Evolutionary conservation across 148 eudicot genomes (phyloP).

Genomic region (Pouteria glomerata): DNA sequence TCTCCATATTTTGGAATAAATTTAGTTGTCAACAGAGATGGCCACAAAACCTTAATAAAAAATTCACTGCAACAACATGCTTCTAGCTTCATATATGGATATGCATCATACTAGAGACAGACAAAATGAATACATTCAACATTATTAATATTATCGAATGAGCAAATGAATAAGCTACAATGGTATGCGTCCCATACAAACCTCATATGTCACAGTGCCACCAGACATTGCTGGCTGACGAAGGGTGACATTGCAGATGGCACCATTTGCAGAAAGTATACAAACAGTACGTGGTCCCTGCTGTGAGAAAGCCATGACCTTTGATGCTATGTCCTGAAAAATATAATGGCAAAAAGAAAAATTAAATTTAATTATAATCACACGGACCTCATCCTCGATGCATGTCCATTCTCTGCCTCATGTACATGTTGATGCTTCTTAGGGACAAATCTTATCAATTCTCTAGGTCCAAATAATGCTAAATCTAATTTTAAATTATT

Average conservation of each 20-base stretch:
- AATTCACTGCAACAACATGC: not conserved
- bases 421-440: too few relatives aligned
- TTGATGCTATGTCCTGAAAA: slow-evolving; percentile 64
- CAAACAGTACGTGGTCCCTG: slow-evolving; percentile 76
- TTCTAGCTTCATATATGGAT: not conserved
- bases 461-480: too few relatives aligned
- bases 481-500: too few relatives aligned
- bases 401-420: too few relatives aligned
- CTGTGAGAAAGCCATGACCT: slow-evolving; percentile 62
- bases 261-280: slow-evolving; percentile 75
- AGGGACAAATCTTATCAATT: too few relatives aligned
- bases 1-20: not conserved
- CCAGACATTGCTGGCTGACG: slow-evolving; percentile 60
- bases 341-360: not conserved
- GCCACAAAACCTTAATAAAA: not conserved
- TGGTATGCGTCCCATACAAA: slow-evolving; percentile 12
- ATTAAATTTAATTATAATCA: not conserved
- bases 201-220: slow-evolving; percentile 68
- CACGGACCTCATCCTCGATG: too few relatives aligned
- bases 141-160: not conserved
- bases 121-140: not conserved
- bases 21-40: not conserved
- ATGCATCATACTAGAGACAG: not conserved
- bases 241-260: slow-evolving; percentile 65
- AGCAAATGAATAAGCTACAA: not conserved